Evolutionary conservation across 108 stramenopile genomes (phyloP).

Genomic region (Nitzschia inconspicua): DNA sequence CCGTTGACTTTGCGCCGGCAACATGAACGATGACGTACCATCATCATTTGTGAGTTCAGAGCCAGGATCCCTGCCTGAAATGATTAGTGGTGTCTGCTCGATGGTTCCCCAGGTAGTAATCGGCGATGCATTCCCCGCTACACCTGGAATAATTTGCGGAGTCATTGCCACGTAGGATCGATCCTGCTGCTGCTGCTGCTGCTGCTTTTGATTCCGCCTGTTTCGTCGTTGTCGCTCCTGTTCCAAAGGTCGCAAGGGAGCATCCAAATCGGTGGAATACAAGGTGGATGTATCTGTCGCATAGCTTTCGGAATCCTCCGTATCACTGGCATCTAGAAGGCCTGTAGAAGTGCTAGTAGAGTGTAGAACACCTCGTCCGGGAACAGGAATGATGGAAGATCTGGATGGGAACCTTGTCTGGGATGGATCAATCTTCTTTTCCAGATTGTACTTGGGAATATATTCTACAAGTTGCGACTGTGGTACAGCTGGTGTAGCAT

Average conservation of each 20-base stretch:
- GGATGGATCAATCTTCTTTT: conserved; percentile 58
- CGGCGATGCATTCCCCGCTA: conserved; percentile 38
- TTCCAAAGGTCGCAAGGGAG: conserved; percentile 29
- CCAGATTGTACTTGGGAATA: conserved; percentile 48
- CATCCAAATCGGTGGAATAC: conserved; percentile 76
- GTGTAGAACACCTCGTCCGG: neutral
- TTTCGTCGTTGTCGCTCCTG: conserved; percentile 27
- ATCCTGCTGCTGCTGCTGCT: conserved; percentile 23
- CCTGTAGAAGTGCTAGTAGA: neutral
- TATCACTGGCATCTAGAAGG: neutral
- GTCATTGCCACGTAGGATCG: conserved; percentile 72
- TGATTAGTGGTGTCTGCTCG: conserved; percentile 51
- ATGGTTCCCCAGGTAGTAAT: conserved; percentile 77
- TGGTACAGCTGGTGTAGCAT: neutral
- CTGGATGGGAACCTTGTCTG: conserved; percentile 57
- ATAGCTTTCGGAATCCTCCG: neutral
- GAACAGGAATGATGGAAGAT: conserved; percentile 7
- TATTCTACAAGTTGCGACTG: conserved; percentile 57
- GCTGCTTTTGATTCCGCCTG: conserved; percentile 16
- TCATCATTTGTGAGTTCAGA: neutral
- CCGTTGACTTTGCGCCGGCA: conserved; percentile 8
- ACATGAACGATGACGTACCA: neutral
- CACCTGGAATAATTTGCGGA: conserved; percentile 60
- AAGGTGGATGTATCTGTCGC: conserved; percentile 23
- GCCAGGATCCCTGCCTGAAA: conserved; percentile 15